Conservation (phyloP, 2,329 filamentous ascomycete species). For the Colletotrichum tropicicola region DNA sequence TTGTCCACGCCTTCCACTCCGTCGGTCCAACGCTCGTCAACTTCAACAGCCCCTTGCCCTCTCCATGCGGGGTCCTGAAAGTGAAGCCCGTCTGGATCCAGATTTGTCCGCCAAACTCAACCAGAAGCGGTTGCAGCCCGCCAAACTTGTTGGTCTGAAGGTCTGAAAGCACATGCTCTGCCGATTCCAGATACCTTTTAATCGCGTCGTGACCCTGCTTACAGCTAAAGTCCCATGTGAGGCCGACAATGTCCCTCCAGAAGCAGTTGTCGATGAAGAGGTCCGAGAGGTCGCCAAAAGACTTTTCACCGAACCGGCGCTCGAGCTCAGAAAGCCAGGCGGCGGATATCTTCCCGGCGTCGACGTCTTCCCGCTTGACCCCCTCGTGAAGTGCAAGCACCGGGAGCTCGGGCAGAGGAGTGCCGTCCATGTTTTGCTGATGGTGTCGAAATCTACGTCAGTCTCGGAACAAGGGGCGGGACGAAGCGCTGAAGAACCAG, state of each 20-base stretch:
- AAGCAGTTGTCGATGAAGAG: constrained; percentile 38
- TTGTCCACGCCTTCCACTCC: constrained; percentile 36
- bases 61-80: constrained; percentile 31
- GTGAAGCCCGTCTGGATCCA: constrained; percentile 33
- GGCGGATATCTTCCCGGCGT: neutral
- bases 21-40: constrained; percentile 25
- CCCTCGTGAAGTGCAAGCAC: neutral
- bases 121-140: constrained; percentile 24
- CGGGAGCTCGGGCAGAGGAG: neutral
- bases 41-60: constrained; percentile 34
- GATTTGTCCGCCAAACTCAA: constrained; percentile 28
- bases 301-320: neutral
- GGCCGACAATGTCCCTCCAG: constrained; percentile 38
- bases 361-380: neutral
- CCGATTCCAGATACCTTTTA: constrained; percentile 15
- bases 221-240: constrained; percentile 40
- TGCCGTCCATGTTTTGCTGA: constrained; percentile 6
- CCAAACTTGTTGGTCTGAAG: constrained; percentile 18
- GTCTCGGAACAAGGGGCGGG: neutral
- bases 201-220: constrained; percentile 33
- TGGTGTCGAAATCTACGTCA: neutral
- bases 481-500: neutral
- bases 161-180: constrained; percentile 6
- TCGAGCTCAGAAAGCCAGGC: constrained; percentile 13
- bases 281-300: constrained; percentile 16